Base-by-base conservation (phyloP, 108 stramenopile species). In the Skeletonema menzelii region DNA sequence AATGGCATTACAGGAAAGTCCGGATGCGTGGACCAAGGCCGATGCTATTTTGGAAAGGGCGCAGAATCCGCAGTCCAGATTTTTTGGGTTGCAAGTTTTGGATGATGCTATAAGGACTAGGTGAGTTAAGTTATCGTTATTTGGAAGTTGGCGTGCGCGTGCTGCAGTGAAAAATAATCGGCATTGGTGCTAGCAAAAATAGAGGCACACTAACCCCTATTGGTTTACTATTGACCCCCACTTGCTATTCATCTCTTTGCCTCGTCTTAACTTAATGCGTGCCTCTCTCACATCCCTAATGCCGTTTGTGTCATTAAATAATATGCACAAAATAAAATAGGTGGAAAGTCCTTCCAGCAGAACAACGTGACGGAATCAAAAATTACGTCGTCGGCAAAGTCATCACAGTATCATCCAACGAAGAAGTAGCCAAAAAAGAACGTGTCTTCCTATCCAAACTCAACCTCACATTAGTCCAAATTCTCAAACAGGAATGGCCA, bases 401-500 rank as follows among this genome's bases (percentile, higher is more conserved):
- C 56, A 97, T 99, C 64, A 76, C 79, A 63, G 90, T 97, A 70
- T 91, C 90, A n/a, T 82, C 84, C 27, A 91, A 91, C 37, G 92
- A 93, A 69, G 64, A 69, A 13, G 65, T 79, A 35, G 68, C 83
- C 72, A 82, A 28, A 30, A 68, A 63, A 56, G 91, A 93, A 58
- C 80, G 73, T 64, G 90, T 93, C 17, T 89, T 96, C 64, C 70
- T 98, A 27, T 69, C 81, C 30, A 96, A 98, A 72, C 84, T 99
- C 40, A 98, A 99, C 76, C 86, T 97, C 37, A 97, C 98, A 20
- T 89, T 99, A 2, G 97, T 99, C 19, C 88, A 96, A 72, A 96
- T 99, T 53, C 87, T 99, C 61, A 99, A 99, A 87, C 98, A 99
- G 64, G 99, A 99, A 83, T 99, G 99, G 99, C 99, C 99, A 14